Percentiles rank a stretch among this genome's conserved stretches.
phyloP scores from a whole-genome alignment of 306 rosid genomes.

The Vicia sativa region DNA sequence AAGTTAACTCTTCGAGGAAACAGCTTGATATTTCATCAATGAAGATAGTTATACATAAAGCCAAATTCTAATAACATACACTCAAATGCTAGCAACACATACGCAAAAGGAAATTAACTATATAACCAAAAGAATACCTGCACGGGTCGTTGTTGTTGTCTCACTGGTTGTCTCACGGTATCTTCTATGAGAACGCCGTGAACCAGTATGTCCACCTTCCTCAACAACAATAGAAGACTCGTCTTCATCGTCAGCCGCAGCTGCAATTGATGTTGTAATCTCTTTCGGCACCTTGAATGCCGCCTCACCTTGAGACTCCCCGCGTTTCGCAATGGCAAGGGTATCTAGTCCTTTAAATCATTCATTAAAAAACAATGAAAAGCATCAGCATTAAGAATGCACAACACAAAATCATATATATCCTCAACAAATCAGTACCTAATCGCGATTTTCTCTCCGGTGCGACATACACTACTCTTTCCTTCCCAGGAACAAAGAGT shows the following conservation, averaged over 20 bases:
- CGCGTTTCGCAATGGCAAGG: constrained; percentile 79
- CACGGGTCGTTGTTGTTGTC: constrained; percentile 21
- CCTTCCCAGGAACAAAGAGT: constrained; percentile 81
- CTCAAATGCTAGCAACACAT: not conserved
- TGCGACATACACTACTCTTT: constrained; percentile 64
- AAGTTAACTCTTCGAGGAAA: not conserved
- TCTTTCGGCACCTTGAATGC: constrained; percentile 82
- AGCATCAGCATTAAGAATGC: constrained; percentile 11
- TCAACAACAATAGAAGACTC: constrained; percentile 53
- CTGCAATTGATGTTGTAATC: constrained; percentile 59
- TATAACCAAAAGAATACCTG: constrained; percentile 44
- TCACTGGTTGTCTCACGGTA: constrained; percentile 68
- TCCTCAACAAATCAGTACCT: constrained; percentile 48
- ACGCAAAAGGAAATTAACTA: not conserved
- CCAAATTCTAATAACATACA: not conserved
- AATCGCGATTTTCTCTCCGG: constrained; percentile 73
- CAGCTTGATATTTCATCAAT: not conserved
- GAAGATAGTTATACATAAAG: constrained; percentile 10
- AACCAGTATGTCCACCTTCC: constrained; percentile 41
- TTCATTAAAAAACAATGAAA: constrained; percentile 6
- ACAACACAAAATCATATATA: not conserved
- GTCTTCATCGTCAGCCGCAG: constrained; percentile 75
- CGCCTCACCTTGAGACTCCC: constrained; percentile 52
- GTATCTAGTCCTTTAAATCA: constrained; percentile 75
- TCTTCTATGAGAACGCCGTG: constrained; percentile 48